Evolutionary conservation across 129 eudicot genomes (phyloP).

Genomic region (Apium graveolens): DNA sequence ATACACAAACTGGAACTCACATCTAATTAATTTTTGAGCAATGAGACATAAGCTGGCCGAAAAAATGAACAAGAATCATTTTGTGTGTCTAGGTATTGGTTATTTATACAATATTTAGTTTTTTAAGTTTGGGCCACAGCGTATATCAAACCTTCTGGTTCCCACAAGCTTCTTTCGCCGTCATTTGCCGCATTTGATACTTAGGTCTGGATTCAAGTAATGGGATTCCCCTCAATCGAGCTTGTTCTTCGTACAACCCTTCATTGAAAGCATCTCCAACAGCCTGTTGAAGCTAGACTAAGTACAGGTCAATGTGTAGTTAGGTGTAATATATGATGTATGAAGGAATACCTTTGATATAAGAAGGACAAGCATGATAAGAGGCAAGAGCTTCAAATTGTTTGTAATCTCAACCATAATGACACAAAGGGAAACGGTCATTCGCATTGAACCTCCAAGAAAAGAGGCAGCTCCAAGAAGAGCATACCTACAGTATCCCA

Average conservation of each 20-base stretch:
- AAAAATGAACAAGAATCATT: neutral
- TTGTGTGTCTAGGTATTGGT: neutral
- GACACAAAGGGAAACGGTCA: slow-evolving; percentile 97
- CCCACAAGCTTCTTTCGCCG: slow-evolving; percentile 88
- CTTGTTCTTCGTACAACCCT: slow-evolving; percentile 95
- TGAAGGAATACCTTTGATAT: slow-evolving; percentile 66
- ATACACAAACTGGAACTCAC: neutral
- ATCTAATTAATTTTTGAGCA: neutral
- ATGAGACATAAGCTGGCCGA: neutral
- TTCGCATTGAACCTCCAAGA: slow-evolving; percentile 96
- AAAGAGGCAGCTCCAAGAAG: slow-evolving; percentile 97
- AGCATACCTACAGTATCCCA: slow-evolving; percentile 62
- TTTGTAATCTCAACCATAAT: slow-evolving; percentile 97
- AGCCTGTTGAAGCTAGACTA: slow-evolving; percentile 46
- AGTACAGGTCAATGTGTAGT: neutral
- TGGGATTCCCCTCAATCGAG: slow-evolving; percentile 82
- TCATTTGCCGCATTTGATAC: slow-evolving; percentile 81
- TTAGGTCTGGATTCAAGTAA: slow-evolving; percentile 95
- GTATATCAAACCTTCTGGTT: slow-evolving; percentile 53
- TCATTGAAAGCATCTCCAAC: slow-evolving; percentile 99
- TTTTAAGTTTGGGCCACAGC: neutral
- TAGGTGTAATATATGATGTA: neutral
- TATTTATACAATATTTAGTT: neutral
- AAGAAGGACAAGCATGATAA: slow-evolving; percentile 98
- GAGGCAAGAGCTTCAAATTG: slow-evolving; percentile 85